Percentiles rank a stretch among this genome's conserved stretches.
Evolutionary conservation across 1,284 basidiomycete genomes (phyloP).

Genomic region (Pholiota adiposa): DNA sequence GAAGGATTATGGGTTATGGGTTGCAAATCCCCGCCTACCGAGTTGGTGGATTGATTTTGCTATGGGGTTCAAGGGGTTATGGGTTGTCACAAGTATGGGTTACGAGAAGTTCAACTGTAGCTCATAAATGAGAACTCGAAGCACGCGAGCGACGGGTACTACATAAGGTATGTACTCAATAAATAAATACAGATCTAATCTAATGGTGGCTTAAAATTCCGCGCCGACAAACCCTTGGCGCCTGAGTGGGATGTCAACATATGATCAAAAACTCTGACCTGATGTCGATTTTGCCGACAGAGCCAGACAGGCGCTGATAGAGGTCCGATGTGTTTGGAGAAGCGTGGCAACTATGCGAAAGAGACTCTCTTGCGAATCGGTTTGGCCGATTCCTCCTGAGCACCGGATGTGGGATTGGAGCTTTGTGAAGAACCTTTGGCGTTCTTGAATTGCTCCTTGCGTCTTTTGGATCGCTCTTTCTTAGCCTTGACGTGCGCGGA

Average conservation of each 20-base stretch:
- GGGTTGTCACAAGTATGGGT: no score
- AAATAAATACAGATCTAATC: neutral
- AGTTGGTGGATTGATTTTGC: no score
- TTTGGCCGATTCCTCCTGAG: conserved; percentile 6
- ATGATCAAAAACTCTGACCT: neutral
- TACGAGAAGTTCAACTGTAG: no score
- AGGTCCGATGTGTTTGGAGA: neutral
- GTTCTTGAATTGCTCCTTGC: conserved; percentile 22
- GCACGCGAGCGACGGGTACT: neutral
- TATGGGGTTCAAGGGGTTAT: no score
- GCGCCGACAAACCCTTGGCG: conserved; percentile 2
- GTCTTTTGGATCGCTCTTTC: conserved; percentile 27
- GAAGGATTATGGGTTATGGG: no score
- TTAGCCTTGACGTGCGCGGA: conserved; percentile 29
- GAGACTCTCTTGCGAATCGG: conserved; percentile 30
- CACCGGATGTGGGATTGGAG: neutral
- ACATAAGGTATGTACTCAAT: no score
- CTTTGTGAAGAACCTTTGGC: neutral
- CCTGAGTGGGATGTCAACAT: neutral
- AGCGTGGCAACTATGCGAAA: conserved; percentile 26
- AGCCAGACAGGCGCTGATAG: conserved; percentile 12
- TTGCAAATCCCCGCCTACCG: no score
- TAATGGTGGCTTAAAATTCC: neutral
- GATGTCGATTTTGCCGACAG: conserved; percentile 10
- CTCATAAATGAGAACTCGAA: neutral